Base-by-base conservation (phyloP, 2,329 filamentous ascomycete genomes). In the Harringtonia lauricola region DNA sequence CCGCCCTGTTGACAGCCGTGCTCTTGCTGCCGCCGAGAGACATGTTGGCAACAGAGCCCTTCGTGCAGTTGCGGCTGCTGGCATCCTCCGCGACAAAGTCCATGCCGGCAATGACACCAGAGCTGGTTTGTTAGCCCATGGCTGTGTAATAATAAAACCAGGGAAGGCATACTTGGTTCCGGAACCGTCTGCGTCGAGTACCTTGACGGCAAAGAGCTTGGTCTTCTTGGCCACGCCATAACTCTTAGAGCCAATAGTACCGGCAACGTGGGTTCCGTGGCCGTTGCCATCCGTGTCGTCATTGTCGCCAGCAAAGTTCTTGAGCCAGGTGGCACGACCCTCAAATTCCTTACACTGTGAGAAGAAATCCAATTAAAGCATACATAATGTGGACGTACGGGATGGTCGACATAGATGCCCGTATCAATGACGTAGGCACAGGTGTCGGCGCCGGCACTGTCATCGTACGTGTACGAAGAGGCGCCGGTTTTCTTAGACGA, bases 1-100 rank as follows among this genome's bases (percentile, higher is more conserved):
- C 71, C 9, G 72, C 72, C 17, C 54, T 56, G 64, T 77, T 78
- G 50, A 76, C 52, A 12, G 71, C 56, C 2, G 59, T 45, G 3
- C 70, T 71, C 46, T 52, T 59, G 45, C 52, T 41, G 15, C 72
- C 73, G 10, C 74, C 73, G 4, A 79, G 67, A n/a, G 70, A 74
- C 72, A 78, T 74, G 61, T 70, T 74, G 52, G 71, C 66, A 15
- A 77, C 71, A 33, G 65, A 59, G 35, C 67, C 66, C 41, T 57
- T 62, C 52, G 60, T 57, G 59, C 66, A 68, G 49, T 42, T 54
- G 45, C 61, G 61, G 15, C 45, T 55, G 41, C 50, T 30, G n/a
- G 59, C 53, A 50, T 68, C 63, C 35, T 51, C 45, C 43, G 57
- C 53, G 14, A 67, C 65, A 35, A 56, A 67, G 55, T 68, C 62